Percentiles rank a stretch among this genome's conserved stretches.
These are phyloP conservation scores for Phylloboletellus chloephorus DNA, from an alignment of 1,284 basidiomycete genomes.

Conservation along the genomic window DNA sequence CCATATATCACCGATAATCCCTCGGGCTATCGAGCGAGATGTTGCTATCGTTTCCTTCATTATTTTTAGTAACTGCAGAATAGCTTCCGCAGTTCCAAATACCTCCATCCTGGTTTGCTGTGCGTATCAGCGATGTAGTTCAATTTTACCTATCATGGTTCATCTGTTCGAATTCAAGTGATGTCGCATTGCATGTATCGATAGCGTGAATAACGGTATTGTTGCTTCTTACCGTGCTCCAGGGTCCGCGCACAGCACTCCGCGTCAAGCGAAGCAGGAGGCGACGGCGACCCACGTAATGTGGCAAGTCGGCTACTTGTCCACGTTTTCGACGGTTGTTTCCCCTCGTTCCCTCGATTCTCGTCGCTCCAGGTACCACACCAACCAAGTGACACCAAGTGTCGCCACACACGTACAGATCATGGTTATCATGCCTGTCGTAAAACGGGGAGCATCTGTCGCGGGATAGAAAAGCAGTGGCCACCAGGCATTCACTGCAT, in stretches of 20 bases:
- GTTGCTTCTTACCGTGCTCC: background rate
- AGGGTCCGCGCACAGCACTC: background rate
- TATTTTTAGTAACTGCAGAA: background rate
- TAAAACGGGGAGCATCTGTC: constrained; percentile 60
- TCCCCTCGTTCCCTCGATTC: constrained; percentile 29
- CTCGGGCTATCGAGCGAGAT: constrained; percentile 16
- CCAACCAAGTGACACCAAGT: constrained; percentile 49
- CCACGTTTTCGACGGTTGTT: too few species aligned
- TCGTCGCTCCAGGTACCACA: constrained; percentile 51
- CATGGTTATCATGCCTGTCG: constrained; percentile 64
- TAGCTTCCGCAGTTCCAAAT: background rate
- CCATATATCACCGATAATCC: constrained; percentile 9
- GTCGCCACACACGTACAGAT: constrained; percentile 53
- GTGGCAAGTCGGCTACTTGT: background rate
- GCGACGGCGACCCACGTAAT: too few species aligned
- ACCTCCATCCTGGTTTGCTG: constrained; percentile 17
- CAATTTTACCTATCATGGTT: background rate
- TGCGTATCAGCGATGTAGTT: constrained; percentile 15
- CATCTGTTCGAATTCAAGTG: constrained; percentile 3
- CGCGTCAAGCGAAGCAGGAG: background rate
- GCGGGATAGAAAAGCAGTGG: constrained; percentile 62
- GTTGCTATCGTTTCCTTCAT: constrained; percentile 5
- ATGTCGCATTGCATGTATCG: constrained; percentile 19
- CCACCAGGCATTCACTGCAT: constrained; percentile 68
- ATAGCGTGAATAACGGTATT: constrained; percentile 14